These are phyloP conservation scores for Trichoderma asperelloides DNA, from an alignment of 495 filamentous ascomycete genomes.

Conservation along the genomic window DNA sequence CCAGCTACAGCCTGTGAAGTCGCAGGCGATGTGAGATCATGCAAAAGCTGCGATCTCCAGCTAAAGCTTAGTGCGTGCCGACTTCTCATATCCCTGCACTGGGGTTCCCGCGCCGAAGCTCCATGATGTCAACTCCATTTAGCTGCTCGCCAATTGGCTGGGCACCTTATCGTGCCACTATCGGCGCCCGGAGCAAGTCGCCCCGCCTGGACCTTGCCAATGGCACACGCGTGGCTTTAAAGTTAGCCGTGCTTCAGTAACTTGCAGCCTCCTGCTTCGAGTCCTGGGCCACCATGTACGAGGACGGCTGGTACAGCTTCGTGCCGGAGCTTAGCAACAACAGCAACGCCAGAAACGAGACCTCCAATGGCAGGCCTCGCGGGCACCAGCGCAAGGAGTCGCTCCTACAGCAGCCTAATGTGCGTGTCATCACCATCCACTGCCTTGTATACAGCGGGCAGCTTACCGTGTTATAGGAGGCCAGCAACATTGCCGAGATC, in stretches of 20 bases:
- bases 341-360: slow-evolving; percentile 21
- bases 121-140: not conserved
- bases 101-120: not conserved
- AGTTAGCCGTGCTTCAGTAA: not conserved
- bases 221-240: not conserved
- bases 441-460: not conserved
- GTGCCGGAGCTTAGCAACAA: slow-evolving; percentile 45
- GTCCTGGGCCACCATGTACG: slow-evolving; percentile 46
- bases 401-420: slow-evolving; percentile 60
- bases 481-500: slow-evolving; percentile 19
- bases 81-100: not conserved
- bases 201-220: not conserved
- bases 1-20: not conserved
- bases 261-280: not conserved
- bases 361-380: slow-evolving; percentile 23
- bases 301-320: slow-evolving; percentile 66
- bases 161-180: not conserved
- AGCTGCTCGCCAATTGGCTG: not conserved
- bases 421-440: slow-evolving; percentile 30
- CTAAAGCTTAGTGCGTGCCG: not conserved
- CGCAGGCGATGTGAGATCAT: not conserved
- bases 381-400: slow-evolving; percentile 54
- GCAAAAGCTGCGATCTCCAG: not conserved
- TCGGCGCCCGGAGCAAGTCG: not conserved
- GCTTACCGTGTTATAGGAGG: not conserved